phyloP scores from a whole-genome alignment of 352 stramenopile species.

The Phytopythium montanum region DNA sequence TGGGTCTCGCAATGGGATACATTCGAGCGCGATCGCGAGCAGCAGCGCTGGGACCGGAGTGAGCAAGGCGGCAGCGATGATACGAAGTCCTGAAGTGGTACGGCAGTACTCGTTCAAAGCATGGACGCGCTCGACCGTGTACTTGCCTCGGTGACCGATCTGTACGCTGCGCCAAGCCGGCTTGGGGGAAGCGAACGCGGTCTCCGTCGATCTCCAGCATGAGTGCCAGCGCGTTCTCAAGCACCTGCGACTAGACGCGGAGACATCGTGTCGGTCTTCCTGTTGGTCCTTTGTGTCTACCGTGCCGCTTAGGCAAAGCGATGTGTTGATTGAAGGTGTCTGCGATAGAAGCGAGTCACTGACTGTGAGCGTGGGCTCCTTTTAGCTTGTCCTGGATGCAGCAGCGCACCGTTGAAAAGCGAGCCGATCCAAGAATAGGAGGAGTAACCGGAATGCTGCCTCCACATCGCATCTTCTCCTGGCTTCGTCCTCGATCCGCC shows the following conservation, averaged over 20 bases:
- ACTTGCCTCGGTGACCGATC: neutral
- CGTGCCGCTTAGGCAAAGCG: neutral
- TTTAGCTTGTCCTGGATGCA: too few species aligned
- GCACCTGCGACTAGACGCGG: neutral
- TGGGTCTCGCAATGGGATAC: neutral
- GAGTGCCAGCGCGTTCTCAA: neutral
- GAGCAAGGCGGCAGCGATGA: constrained; percentile 3
- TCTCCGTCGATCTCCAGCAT: neutral
- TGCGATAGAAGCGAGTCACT: too few species aligned
- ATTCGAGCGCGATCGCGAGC: neutral
- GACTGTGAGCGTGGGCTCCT: too few species aligned
- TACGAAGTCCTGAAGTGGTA: constrained; percentile 17
- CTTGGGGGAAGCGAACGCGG: neutral
- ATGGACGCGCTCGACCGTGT: neutral
- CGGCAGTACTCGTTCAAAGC: neutral
- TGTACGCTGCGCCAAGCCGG: neutral
- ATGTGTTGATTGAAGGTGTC: too few species aligned
- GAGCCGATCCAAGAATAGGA: too few species aligned
- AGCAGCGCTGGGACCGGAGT: constrained; percentile 5
- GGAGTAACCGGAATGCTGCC: too few species aligned
- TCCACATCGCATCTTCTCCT: too few species aligned
- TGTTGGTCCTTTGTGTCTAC: neutral
- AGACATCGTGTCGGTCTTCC: neutral
- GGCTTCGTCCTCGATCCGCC: too few species aligned
- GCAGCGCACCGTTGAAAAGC: too few species aligned